Conservation (phyloP, 495 filamentous ascomycete genomes). For the Lasiosphaeriaceae sp. region DNA sequence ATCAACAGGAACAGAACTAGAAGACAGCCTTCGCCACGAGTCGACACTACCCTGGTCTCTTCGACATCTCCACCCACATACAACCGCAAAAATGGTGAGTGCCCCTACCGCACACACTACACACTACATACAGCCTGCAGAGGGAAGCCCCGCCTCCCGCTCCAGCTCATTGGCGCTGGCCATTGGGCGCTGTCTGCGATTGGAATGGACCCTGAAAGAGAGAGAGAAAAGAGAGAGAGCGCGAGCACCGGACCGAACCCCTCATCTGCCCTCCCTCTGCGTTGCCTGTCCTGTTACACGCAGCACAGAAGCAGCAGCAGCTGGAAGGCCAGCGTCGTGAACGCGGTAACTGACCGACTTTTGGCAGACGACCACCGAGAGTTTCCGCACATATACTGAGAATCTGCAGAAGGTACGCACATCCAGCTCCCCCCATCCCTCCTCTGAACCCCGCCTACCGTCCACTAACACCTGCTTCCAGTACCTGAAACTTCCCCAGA, state of each 20-base stretch:
- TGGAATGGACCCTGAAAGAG: background rate
- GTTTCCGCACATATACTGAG: background rate
- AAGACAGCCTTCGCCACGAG: background rate
- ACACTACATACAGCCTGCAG: background rate
- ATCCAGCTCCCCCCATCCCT: no score
- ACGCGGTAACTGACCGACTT: background rate
- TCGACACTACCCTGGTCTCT: slow-evolving; percentile 1
- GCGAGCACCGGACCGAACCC: no score
- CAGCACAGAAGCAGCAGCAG: background rate
- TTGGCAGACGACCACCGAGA: background rate
- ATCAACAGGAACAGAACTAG: background rate
- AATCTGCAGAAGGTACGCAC: background rate
- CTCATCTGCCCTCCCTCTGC: background rate
- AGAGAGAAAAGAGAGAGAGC: no score
- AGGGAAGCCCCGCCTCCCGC: background rate
- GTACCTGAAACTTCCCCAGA: slow-evolving; percentile 88
- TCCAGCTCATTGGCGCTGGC: background rate
- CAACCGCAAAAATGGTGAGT: slow-evolving; percentile 2
- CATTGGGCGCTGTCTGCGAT: background rate
- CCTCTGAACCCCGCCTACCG: no score
- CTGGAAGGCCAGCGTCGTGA: no score
- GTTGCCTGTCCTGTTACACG: background rate
- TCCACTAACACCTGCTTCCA: slow-evolving; percentile 68
- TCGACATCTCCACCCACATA: background rate
- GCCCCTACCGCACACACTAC: no score